Evolutionary conservation across 495 filamentous ascomycete genomes (phyloP).

Genomic region (Neurospora cerealis): DNA sequence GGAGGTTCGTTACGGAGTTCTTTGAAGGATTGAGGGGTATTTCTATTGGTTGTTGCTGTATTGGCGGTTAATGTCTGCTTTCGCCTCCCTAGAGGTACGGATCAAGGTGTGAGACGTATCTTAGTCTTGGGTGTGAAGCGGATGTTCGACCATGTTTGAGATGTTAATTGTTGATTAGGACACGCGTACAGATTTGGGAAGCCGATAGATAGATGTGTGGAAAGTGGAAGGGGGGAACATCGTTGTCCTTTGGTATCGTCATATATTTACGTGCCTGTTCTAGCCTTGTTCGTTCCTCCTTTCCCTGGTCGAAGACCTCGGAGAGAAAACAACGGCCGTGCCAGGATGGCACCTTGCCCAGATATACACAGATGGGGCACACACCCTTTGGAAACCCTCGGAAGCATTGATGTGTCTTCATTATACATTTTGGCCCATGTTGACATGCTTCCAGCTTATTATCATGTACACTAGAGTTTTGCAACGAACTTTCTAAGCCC

Average conservation of each 20-base stretch:
- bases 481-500: too few species aligned
- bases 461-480: too few species aligned
- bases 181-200: neutral
- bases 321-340: neutral
- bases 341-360: too few species aligned
- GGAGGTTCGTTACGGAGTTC: neutral
- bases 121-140: neutral
- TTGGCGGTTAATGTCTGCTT: neutral
- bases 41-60: neutral
- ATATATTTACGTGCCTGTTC: neutral
- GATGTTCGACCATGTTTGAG: neutral
- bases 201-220: neutral
- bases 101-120: neutral
- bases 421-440: too few species aligned
- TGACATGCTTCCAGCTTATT: too few species aligned
- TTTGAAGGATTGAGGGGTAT: neutral
- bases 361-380: neutral
- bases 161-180: neutral
- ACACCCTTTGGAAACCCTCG: too few species aligned
- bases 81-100: neutral
- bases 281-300: neutral
- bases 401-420: too few species aligned
- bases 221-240: neutral
- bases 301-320: neutral
- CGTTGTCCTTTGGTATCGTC: neutral